A percentile compares a stretch with the other conserved stretches of the same genome.
These are phyloP conservation scores for Arabis alpina DNA, from an alignment of 345 rosid species.

Conservation along the genomic window DNA sequence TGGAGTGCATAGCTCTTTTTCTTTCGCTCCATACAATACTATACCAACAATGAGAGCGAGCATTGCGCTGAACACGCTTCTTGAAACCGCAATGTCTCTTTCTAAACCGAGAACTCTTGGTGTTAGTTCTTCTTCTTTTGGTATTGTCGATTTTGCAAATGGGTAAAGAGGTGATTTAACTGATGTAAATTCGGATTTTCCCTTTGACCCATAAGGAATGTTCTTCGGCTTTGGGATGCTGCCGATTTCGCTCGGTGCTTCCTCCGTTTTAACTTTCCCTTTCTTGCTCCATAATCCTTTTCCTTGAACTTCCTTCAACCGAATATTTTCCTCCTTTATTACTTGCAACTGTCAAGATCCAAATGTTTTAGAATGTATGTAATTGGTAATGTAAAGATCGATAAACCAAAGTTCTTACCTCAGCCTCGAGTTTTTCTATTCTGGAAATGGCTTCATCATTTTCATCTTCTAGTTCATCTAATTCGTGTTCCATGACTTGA, in stretches of 20 bases:
- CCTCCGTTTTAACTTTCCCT: constrained; percentile 39
- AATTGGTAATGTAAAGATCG: not conserved
- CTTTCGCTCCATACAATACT: constrained; percentile 62
- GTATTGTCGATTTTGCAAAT: constrained; percentile 28
- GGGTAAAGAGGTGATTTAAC: constrained; percentile 43
- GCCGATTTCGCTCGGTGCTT: constrained; percentile 30
- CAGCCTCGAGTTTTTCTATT: constrained; percentile 57
- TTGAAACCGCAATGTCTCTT: constrained; percentile 58
- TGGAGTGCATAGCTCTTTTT: constrained; percentile 67
- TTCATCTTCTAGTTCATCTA: constrained; percentile 74
- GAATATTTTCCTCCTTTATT: constrained; percentile 61
- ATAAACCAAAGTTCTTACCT: constrained; percentile 50
- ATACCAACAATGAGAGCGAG: constrained; percentile 69
- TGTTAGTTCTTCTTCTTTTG: constrained; percentile 37
- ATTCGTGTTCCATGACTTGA: constrained; percentile 55
- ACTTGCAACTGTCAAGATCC: constrained; percentile 51
- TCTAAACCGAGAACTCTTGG: constrained; percentile 41
- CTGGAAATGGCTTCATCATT: constrained; percentile 57
- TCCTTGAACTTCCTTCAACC: constrained; percentile 49
- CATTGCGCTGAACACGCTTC: constrained; percentile 63
- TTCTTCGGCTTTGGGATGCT: constrained; percentile 28
- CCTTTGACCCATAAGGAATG: constrained; percentile 35
- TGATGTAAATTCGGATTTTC: constrained; percentile 36
- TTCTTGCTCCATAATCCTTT: constrained; percentile 44
- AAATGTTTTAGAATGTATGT: constrained; percentile 1